Base-by-base conservation (phyloP, 352 stramenopile species). In the Pythium aphanidermatum region DNA sequence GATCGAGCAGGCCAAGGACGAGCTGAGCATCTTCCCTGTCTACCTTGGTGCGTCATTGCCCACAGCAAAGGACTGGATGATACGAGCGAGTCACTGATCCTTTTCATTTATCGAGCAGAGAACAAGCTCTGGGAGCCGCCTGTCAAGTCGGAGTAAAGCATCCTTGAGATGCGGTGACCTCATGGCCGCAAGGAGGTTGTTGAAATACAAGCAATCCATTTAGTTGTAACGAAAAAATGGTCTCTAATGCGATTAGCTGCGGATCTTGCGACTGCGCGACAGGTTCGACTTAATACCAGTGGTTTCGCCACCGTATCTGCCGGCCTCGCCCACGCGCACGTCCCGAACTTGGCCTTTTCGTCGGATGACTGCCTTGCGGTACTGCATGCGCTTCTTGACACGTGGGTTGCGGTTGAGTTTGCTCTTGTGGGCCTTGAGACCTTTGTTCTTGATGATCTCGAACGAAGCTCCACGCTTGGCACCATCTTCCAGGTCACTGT, bases 331-430 rank as follows among this genome's bases (percentile, higher is more conserved):
- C 44, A 85, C 72, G 30, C 85, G 80, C 27, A 95, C 77, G 51
- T 98, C 90, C 48, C 95, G 85, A 35, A 99, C 95, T 46, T 98
- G 92, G 68, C 96, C 96, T 74, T 98, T 99, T 65, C 95, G 81
- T 57, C 90, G 74, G 58, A 98, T 98, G 23, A 98, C 63, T n/a
- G 95, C 95, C 74, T 98, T 98, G 49, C 92, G 81, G 75, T 97
- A 99, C 65, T 98, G 89, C 62, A 98, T 65, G 45, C 96, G 79
- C 65, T 99, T 99, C 85, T 99, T 99, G 42, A 98, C 89, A 55
- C 96, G 90, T 40, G 96, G 96, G 65, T 99, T 99, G 33, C 96
- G 83, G 71, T 99, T 98, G 46, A 98, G 74, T 66, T 99, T 99
- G 69, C 80, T 96, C 70, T 98, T 98, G 80, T 98, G 95, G 21